Evolutionary conservation across 805 yeast species (phyloP), one percentile per base, ranked within the genome.

Genomic region (Starmerella riodocensis): DNA sequence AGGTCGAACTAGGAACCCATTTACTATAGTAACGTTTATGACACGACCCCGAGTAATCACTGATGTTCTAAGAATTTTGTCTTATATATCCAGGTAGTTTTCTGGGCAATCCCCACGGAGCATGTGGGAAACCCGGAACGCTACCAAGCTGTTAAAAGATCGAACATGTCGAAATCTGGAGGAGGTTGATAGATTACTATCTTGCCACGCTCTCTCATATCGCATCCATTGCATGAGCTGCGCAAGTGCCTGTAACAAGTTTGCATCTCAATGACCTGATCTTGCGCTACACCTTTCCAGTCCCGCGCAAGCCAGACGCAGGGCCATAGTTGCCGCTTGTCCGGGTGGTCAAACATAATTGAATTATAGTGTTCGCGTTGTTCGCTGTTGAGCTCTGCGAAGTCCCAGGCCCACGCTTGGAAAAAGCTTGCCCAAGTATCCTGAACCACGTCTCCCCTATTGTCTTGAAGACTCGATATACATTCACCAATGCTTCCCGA

Each of bases 261-360:
- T 24, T 50, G 46, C 40, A 60, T 55, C 8, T 51, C 54, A 9
- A 34, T 32, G 2, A 57, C 53, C 37, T 60, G 62, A 39, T 60
- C 60, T 4, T 49, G 52, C 2, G 63, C 58, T 8, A 63, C 48
- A 1, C 67, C 67, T 8, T 54, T 47, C 16, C 41, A 46, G 46
- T 70, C 73, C 18, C 48, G 43, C 0, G 73, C 73, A 3, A 70
- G 42, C 73, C 72, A 67, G 1, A 69, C 52, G 20, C 61, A 49
- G 9, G 65, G 64, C 18, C 51, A 42, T 12, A 34, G 42, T 7
- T 47, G 42, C 18, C 56, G 45, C 14, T 55, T 40, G 4, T 57
- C 56, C 4, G 61, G 59, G 39, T 60, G 59, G 32, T 46, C 49
- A 39, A 56, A 61, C 14, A 60, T 50, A 20, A 50, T 53, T 14